Conservation (phyloP, 441 rosid species). For the Manihot esculenta region DNA sequence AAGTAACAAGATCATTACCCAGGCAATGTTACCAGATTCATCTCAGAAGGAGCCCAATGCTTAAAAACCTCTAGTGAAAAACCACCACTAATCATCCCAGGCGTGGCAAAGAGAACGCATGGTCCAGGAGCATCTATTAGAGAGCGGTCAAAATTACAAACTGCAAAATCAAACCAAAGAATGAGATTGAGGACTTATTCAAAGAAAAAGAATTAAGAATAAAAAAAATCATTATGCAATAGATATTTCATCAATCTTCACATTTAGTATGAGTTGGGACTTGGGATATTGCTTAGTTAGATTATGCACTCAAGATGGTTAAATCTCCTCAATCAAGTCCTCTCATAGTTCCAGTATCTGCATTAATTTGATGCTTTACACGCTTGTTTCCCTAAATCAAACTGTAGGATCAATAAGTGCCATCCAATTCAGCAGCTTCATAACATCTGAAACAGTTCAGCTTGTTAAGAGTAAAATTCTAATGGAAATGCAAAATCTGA, state of each 20-base stretch:
- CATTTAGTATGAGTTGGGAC: background rate
- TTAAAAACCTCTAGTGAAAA: constrained; percentile 94
- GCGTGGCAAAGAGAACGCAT: constrained; percentile 97
- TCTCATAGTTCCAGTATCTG: background rate
- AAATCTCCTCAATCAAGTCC: background rate
- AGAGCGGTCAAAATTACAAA: constrained; percentile 73
- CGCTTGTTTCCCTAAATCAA: background rate
- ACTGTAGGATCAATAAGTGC: background rate
- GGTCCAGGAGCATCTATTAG: constrained; percentile 85
- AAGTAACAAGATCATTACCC: constrained; percentile 49
- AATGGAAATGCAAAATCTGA: background rate
- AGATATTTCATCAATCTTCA: background rate
- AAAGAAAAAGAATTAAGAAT: background rate
- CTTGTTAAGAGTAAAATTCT: background rate
- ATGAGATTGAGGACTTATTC: constrained; percentile 8
- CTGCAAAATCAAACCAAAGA: constrained; percentile 46
- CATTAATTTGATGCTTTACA: background rate
- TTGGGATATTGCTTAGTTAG: constrained; percentile 3
- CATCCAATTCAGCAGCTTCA: background rate
- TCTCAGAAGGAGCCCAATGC: constrained; percentile 89
- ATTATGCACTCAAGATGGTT: background rate
- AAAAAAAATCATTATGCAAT: background rate
- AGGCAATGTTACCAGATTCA: constrained; percentile 81
- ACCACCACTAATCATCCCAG: constrained; percentile 97
- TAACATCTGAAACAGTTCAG: background rate